Percentiles rank a stretch among this genome's conserved stretches.
These are phyloP conservation scores for Sporothrix protearum DNA, from an alignment of 2,329 filamentous ascomycete species.

Conservation along the genomic window DNA sequence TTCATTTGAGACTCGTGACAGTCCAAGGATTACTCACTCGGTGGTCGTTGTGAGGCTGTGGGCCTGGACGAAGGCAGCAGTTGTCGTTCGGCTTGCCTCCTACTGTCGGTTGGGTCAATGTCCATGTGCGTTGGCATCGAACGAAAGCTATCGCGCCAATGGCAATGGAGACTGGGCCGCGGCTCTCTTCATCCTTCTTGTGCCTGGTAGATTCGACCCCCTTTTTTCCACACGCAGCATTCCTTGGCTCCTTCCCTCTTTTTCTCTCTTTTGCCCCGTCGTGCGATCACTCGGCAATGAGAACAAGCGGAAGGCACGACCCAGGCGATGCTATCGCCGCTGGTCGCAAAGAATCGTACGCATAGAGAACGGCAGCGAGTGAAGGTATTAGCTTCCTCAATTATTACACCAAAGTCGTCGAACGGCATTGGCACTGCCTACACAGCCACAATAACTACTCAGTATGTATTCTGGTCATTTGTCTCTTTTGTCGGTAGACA, in stretches of 20 bases:
- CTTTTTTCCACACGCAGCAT: neutral
- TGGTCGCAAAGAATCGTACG: neutral
- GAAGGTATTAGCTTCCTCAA: neutral
- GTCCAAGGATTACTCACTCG: neutral
- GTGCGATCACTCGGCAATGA: neutral
- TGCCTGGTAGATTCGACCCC: neutral
- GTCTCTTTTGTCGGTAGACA: neutral
- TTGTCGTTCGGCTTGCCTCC: neutral
- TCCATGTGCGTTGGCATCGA: neutral
- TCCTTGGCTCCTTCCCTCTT: neutral
- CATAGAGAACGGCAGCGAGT: neutral
- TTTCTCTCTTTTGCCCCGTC: neutral
- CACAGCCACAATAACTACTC: constrained; percentile 1
- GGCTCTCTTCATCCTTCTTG: neutral
- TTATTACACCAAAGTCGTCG: neutral
- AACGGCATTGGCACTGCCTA: neutral
- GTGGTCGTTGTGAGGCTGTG: neutral
- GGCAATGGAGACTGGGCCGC: neutral
- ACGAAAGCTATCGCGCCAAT: neutral
- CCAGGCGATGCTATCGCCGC: neutral
- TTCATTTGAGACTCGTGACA: neutral
- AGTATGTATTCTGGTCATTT: no score
- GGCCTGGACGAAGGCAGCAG: neutral
- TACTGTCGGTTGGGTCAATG: neutral
- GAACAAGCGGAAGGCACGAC: constrained; percentile 1